Evolutionary conservation across 164 flowering plant genomes (phyloP).

Genomic region (Piper longum): DNA sequence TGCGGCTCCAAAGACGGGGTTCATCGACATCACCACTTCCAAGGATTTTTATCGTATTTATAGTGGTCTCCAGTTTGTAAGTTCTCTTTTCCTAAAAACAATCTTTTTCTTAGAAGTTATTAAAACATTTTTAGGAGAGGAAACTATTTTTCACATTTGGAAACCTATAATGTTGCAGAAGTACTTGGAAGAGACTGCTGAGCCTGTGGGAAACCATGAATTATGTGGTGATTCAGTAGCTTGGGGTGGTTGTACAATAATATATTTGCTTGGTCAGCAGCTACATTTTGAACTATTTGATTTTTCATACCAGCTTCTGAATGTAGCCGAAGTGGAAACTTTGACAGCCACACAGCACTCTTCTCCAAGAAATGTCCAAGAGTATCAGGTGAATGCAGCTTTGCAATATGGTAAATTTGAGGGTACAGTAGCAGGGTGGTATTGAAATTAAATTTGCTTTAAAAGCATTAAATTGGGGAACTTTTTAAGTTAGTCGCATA

Average conservation of each 20-base stretch:
- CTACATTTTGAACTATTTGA: constrained; percentile 95
- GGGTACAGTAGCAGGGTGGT: background rate
- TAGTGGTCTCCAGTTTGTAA: constrained; percentile 97
- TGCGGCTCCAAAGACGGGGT: constrained; percentile 89
- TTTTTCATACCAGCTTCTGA: constrained; percentile 92
- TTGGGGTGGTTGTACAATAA: constrained; percentile 97
- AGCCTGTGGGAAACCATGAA: constrained; percentile 34
- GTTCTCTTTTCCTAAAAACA: constrained; percentile 2
- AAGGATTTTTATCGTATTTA: constrained; percentile 89
- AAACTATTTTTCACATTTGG: no score
- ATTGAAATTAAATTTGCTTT: no score
- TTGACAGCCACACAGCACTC: constrained; percentile 20
- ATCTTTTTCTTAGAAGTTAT: no score
- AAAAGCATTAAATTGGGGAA: no score
- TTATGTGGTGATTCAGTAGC: constrained; percentile 87
- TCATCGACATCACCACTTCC: constrained; percentile 90
- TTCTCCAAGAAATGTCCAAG: constrained; percentile 31
- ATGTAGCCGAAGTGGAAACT: constrained; percentile 82
- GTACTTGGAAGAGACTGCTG: constrained; percentile 59
- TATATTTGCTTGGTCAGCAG: constrained; percentile 93
- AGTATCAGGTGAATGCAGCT: constrained; percentile 36
- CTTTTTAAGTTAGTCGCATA: no score
- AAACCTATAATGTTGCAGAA: constrained; percentile 27
- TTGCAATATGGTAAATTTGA: background rate
- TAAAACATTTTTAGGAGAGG: no score